phyloP scores from a whole-genome alignment of 768 basidiomycete species.

The Antrodiella citrinella region DNA sequence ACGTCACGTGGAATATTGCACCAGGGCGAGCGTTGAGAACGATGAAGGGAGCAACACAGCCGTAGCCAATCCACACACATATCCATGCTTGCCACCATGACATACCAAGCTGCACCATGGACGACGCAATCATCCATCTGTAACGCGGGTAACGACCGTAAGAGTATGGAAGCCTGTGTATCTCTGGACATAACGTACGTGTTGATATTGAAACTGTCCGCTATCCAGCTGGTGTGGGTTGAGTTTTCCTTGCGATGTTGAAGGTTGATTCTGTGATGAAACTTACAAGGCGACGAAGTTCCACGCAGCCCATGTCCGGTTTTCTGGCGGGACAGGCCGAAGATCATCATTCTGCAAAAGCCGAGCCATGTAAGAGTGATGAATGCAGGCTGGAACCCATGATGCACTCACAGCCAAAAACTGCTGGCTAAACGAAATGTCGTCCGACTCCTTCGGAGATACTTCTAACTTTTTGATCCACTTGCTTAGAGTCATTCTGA shows the following conservation, averaged over 20 bases:
- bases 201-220: slow-evolving; percentile 74
- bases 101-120: slow-evolving; percentile 64
- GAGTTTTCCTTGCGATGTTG: too few species aligned
- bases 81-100: slow-evolving; percentile 87
- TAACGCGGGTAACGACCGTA: too few species aligned
- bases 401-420: slow-evolving; percentile 44
- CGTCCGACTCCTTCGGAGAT: slow-evolving; percentile 34
- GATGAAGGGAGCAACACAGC: slow-evolving; percentile 50
- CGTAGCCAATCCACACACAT: slow-evolving; percentile 54
- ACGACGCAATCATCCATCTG: slow-evolving; percentile 73
- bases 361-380: too few species aligned
- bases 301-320: slow-evolving; percentile 57
- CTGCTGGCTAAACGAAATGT: slow-evolving; percentile 43
- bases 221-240: slow-evolving; percentile 70
- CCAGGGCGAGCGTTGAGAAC: slow-evolving; percentile 73
- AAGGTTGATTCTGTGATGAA: too few species aligned
- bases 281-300: slow-evolving; percentile 63
- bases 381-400: too few species aligned
- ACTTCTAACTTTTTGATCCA: slow-evolving; percentile 37
- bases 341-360: slow-evolving; percentile 67
- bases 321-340: slow-evolving; percentile 53
- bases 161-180: neutral
- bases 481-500: slow-evolving; percentile 19
- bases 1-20: slow-evolving; percentile 69
- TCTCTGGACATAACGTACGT: slow-evolving; percentile 48